phyloP scores from a whole-genome alignment of 2,329 filamentous ascomycete species.

The Lachnellula hyalina region DNA sequence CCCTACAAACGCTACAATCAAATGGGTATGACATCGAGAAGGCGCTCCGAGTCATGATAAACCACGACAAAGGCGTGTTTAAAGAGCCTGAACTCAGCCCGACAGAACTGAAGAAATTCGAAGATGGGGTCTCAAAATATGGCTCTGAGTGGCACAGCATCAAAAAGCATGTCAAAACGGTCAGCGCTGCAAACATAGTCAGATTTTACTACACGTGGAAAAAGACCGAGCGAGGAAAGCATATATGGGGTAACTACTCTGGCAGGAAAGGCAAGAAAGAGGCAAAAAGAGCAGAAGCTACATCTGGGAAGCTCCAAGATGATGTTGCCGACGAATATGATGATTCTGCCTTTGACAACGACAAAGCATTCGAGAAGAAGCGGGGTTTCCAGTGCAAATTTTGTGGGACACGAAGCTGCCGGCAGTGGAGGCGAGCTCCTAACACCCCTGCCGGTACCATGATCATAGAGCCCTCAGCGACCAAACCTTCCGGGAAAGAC shows the following conservation, averaged over 20 bases:
- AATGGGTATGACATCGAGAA: conserved; percentile 66
- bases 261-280: conserved; percentile 89
- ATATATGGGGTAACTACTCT: conserved; percentile 85
- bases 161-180: conserved; percentile 78
- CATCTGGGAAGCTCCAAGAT: conserved; percentile 72
- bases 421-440: conserved; percentile 89
- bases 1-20: conserved; percentile 66
- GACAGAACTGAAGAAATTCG: conserved; percentile 81
- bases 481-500: conserved; percentile 62
- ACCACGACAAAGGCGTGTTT: conserved; percentile 64
- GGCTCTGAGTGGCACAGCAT: conserved; percentile 85
- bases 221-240: conserved; percentile 77
- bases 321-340: conserved; percentile 90
- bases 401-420: conserved; percentile 71
- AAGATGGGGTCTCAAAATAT: conserved; percentile 83
- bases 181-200: conserved; percentile 74
- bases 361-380: conserved; percentile 72
- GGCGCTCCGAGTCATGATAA: conserved; percentile 65
- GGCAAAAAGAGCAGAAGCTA: conserved; percentile 65
- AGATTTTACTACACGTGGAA: conserved; percentile 99
- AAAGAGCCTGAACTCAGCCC: conserved; percentile 78
- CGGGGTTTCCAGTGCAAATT: conserved; percentile 91
- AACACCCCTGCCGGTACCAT: conserved; percentile 66
- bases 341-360: conserved; percentile 90
- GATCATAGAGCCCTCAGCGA: conserved; percentile 57